Evolutionary conservation across 768 basidiomycete species (phyloP).

Genomic region (Mycena polygramma): DNA sequence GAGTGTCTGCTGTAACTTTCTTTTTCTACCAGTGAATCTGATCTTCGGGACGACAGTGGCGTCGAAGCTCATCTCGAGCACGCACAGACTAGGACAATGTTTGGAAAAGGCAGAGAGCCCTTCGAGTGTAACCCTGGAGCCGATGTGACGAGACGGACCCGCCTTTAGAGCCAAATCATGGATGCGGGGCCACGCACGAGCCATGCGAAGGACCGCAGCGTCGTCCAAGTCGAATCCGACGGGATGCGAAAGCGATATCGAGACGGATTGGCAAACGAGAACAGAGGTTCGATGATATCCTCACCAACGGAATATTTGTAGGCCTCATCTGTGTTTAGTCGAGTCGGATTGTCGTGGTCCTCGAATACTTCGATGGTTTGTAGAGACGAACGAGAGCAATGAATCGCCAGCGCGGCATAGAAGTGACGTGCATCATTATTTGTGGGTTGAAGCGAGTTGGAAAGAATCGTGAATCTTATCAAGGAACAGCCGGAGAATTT

Average conservation of each 20-base stretch:
- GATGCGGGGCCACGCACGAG: slow-evolving; percentile 14
- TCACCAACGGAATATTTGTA: not conserved
- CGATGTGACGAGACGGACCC: not conserved
- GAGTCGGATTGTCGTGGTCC: not conserved
- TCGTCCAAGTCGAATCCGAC: slow-evolving; percentile 11
- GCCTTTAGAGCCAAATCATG: not conserved
- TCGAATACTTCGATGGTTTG: not conserved
- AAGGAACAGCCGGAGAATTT: not conserved
- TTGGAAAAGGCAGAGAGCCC: too few species aligned
- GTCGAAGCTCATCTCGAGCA: too few species aligned
- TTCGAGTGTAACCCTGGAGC: too few species aligned
- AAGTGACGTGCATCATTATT: not conserved
- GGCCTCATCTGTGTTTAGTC: not conserved
- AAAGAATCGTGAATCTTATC: not conserved
- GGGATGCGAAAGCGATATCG: not conserved
- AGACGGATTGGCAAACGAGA: slow-evolving; percentile 10
- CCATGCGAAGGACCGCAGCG: not conserved
- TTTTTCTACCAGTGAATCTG: not conserved
- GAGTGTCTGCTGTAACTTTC: not conserved
- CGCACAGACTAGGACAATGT: too few species aligned
- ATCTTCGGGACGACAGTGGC: not conserved
- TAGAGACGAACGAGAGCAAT: slow-evolving; percentile 11
- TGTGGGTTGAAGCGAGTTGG: not conserved
- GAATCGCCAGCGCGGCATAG: not conserved
- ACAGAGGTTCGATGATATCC: not conserved